Base-by-base conservation (phyloP, 2,329 filamentous ascomycete genomes). In the Hypoxylon rubiginosum region DNA sequence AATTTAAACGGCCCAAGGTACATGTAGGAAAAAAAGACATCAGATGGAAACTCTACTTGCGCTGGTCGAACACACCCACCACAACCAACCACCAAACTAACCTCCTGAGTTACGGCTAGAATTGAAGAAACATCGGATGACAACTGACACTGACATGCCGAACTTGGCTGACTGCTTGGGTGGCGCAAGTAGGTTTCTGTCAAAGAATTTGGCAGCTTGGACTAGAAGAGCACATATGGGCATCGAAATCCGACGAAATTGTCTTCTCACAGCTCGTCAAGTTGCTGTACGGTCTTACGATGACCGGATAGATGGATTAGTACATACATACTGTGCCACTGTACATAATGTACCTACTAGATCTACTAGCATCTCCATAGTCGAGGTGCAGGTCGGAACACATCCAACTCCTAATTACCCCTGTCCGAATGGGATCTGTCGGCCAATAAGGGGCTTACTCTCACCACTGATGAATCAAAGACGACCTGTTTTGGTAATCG, bases 401-500 rank as follows among this genome's bases (percentile, higher is more conserved):
- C 43, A 28, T 53, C 36, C 30, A 52, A 4, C 59, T 49, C 57
- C 45, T 54, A 53, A 34, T 34, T 21, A 59, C 39, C 67, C 67
- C 55, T 67, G 64, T 65, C 48, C 24, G 15, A 32, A 39, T 39
- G 50, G 32, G 24, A 17, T 45, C 15, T 46, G 11, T 56, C 28
- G 19, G 24, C 67, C 67, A 69, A 70, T 70, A 56, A 56, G 52
- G 49, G 19, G 36, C 39, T 15, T 19, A 11, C 21, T 24, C 34
- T 60, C 59, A 28, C 50, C 19, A 65, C 58, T 63, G 58, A 63
- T 70, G 58, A 66, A 68, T 70, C 62, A 62, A 60, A 51, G 62
- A 66, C 53, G 56, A 28, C 65, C 55, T 60, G 62, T 68, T 70
- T 59, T 66, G 62, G 67, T 48, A 70, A 66, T 48, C 45, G 49